Conservation (phyloP, 176 grass and related monocot genomes). For the Sorghum bicolor region DNA sequence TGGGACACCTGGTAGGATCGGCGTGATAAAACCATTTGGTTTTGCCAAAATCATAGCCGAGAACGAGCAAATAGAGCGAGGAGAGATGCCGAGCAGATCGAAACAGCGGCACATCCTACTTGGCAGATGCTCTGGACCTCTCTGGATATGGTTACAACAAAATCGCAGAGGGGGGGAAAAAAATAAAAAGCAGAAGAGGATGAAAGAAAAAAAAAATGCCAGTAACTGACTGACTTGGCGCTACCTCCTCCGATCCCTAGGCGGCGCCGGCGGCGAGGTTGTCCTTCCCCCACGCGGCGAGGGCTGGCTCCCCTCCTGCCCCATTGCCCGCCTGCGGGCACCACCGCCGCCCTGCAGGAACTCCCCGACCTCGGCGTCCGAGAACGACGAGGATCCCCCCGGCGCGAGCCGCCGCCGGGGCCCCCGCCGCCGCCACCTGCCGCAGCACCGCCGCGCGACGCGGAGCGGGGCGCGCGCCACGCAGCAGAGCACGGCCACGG, state of each 20-base stretch:
- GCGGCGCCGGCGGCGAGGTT: background rate
- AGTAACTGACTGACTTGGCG: slow-evolving; percentile 6
- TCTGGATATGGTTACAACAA: slow-evolving; percentile 2
- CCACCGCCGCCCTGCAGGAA: slow-evolving; percentile 8
- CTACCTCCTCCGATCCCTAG: slow-evolving; percentile 23
- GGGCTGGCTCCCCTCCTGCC: background rate
- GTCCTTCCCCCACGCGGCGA: background rate
- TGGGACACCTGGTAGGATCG: background rate
- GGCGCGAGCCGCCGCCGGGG: slow-evolving; percentile 25
- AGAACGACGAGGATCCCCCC: slow-evolving; percentile 55
- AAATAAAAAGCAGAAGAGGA: background rate
- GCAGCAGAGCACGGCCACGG: slow-evolving; percentile 55
- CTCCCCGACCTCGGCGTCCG: slow-evolving; percentile 57
- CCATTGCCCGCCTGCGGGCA: slow-evolving; percentile 16
- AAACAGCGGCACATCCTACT: slow-evolving; percentile 12
- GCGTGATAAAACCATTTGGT: background rate
- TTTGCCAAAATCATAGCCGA: background rate
- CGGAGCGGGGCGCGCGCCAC: slow-evolving; percentile 51
- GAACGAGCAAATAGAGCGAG: background rate
- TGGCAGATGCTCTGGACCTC: background rate
- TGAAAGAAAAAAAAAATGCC: background rate
- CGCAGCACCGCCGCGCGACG: slow-evolving; percentile 40
- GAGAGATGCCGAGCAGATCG: background rate
- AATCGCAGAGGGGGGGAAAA: background rate
- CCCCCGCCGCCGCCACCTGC: background rate